Evolutionary conservation across 192 early-diverging fungal genomes (phyloP).

Genomic region (Paraglomus brasilianum): DNA sequence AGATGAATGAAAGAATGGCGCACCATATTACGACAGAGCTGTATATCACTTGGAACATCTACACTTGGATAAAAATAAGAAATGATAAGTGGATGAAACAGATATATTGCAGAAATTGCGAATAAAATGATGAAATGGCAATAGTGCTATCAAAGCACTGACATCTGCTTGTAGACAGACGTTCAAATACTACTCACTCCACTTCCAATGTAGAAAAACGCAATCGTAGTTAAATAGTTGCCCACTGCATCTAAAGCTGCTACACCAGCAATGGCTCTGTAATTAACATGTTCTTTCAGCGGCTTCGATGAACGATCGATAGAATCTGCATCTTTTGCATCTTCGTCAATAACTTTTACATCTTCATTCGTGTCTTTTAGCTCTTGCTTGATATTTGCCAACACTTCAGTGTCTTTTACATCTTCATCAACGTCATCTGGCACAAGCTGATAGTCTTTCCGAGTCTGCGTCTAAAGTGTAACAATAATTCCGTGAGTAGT

Average conservation of each 20-base stretch:
- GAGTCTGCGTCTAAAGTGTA: not conserved
- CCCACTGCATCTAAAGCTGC: slow-evolving; percentile 53
- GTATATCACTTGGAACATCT: slow-evolving; percentile 67
- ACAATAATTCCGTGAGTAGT: no score
- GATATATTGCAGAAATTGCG: no score
- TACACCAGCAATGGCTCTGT: slow-evolving; percentile 35
- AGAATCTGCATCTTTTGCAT: slow-evolving; percentile 33
- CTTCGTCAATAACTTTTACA: slow-evolving; percentile 24
- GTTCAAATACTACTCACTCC: slow-evolving; percentile 45
- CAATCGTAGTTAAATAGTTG: slow-evolving; percentile 54
- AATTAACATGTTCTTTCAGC: slow-evolving; percentile 36
- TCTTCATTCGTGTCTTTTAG: slow-evolving; percentile 11
- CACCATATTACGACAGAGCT: slow-evolving; percentile 65
- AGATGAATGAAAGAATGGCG: slow-evolving; percentile 54
- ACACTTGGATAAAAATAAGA: not conserved
- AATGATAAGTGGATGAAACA: slow-evolving; percentile 21
- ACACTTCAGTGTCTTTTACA: no score
- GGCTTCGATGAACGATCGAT: slow-evolving; percentile 36
- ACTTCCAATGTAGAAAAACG: slow-evolving; percentile 58
- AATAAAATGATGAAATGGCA: no score
- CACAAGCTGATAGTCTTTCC: slow-evolving; percentile 22
- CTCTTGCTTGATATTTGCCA: not conserved
- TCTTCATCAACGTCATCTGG: no score
- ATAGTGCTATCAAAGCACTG: not conserved
- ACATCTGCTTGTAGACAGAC: no score